These are phyloP conservation scores for Eucalyptus brandiana DNA, from an alignment of 345 rosid species.

Conservation along the genomic window DNA sequence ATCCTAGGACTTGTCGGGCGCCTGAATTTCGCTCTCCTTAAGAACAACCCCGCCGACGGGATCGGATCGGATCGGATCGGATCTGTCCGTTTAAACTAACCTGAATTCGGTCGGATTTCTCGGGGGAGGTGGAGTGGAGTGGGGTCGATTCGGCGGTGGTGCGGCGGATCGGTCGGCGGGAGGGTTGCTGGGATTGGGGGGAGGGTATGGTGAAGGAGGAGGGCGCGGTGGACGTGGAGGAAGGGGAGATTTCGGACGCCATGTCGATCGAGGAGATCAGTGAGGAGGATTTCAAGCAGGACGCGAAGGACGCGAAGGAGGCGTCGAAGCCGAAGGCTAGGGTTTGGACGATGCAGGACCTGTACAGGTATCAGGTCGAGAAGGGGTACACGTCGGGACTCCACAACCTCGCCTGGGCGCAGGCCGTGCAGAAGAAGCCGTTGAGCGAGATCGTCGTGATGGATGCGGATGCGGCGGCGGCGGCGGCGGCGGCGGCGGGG, in stretches of 20 bases:
- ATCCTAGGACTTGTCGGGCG: background rate
- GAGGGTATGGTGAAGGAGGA: conserved; percentile 26
- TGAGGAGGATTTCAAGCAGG: conserved; percentile 47
- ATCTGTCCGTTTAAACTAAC: background rate
- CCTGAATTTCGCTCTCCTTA: background rate
- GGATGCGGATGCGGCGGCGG: conserved; percentile 21
- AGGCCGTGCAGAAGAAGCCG: conserved; percentile 89
- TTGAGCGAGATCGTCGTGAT: conserved; percentile 39
- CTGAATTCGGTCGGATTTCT: background rate
- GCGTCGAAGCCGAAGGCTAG: conserved; percentile 19
- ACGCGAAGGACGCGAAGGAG: conserved; percentile 11
- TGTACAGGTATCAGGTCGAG: conserved; percentile 39
- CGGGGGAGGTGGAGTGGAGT: background rate
- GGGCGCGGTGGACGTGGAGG: conserved; percentile 51
- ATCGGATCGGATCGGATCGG: background rate
- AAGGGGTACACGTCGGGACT: conserved; percentile 55
- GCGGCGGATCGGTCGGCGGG: background rate
- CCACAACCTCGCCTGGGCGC: conserved; percentile 90
- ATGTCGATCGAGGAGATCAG: conserved; percentile 65
- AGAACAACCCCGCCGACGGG: background rate
- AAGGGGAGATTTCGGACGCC: conserved; percentile 81
- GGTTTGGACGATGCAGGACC: conserved; percentile 86
- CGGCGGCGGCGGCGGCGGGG: conserved; percentile 9
- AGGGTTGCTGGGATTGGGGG: background rate
- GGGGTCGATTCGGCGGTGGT: background rate